Evolutionary conservation across 306 rosid species (phyloP), one percentile per base, ranked within the genome.

Genomic region (Rosa rugosa): DNA sequence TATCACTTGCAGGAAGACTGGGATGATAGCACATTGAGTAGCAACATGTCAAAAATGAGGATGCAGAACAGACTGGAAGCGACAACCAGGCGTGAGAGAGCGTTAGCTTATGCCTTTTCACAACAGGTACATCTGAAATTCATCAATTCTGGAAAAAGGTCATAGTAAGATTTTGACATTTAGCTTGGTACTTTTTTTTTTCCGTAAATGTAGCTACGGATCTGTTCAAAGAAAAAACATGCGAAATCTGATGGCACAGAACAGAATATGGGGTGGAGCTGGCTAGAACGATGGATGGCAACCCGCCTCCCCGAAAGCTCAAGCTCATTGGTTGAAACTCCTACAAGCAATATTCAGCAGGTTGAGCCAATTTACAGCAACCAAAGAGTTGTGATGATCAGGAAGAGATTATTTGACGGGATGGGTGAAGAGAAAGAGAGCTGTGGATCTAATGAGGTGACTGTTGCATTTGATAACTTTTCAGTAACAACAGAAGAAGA

Each of bases 281-380:
- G 98, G 98, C 92, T 94, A 22, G 98, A 94, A 57, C 79, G 98
- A 67, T 94, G 98, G 98, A 94, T 94, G 98, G 97, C 98, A 40
- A 94, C 98, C 11, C 91, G 98, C 25, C 71, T 86, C 69, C 91
- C 94, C 1, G 98, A 92, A 18, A 81, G 72, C 79, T 72, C 91
- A n/a, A 78, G 81, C 79, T 72, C 91, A 71, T 78, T 85, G 8
- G 85, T 79, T 41, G 97, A 92, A 74, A 88, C 88, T 79, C 85
- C 82, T 75, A 72, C 70, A 42, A 78, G 79, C 81, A 64, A 31
- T 40, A 18, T 18, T n/a, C 82, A 81, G 76, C 87, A 87, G 11
- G 66, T 82, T 62, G 91, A 87, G 63, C 66, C 81, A 71, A 63
- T 81, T 46, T 60, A 73, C 38, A 79, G 73, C 67, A 87, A 54